These are phyloP conservation scores for Cryptosporidium sp. DNA, from an alignment of 169 alveolate species.

Conservation along the genomic window DNA sequence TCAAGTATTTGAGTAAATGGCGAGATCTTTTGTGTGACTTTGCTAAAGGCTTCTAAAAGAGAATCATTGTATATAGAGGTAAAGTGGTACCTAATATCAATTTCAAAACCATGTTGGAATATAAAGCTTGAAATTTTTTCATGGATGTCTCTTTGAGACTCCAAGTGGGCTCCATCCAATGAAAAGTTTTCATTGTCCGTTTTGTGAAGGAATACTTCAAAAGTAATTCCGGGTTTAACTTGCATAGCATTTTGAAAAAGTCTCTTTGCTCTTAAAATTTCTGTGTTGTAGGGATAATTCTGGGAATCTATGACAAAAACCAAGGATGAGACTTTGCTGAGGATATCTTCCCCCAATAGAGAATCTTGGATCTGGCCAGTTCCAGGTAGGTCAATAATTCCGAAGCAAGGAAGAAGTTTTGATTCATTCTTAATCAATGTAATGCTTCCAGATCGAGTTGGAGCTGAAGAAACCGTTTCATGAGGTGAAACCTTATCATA, in stretches of 20 bases:
- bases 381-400: slow-evolving; percentile 79
- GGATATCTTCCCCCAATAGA: slow-evolving; percentile 47
- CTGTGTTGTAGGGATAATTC: slow-evolving; percentile 81
- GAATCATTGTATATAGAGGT: slow-evolving; percentile 69
- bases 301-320: slow-evolving; percentile 87
- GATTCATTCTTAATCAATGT: slow-evolving; percentile 64
- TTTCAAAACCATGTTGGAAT: slow-evolving; percentile 47
- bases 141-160: slow-evolving; percentile 57
- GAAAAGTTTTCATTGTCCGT: slow-evolving; percentile 47
- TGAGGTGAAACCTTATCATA: slow-evolving; percentile 81
- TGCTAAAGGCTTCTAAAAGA: slow-evolving; percentile 59
- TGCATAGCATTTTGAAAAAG: slow-evolving; percentile 44
- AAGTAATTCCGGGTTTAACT: not conserved
- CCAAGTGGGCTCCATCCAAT: slow-evolving; percentile 40
- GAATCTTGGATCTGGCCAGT: slow-evolving; percentile 66
- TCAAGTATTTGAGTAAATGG: slow-evolving; percentile 64
- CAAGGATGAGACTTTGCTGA: slow-evolving; percentile 79
- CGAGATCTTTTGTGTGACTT: slow-evolving; percentile 51
- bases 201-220: slow-evolving; percentile 64
- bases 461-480: slow-evolving; percentile 77
- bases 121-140: slow-evolving; percentile 62
- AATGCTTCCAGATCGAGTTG: slow-evolving; percentile 73
- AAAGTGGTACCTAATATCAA: slow-evolving; percentile 62
- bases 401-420: slow-evolving; percentile 75
- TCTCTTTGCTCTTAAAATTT: slow-evolving; percentile 52